phyloP scores from a whole-genome alignment of 108 stramenopile species.

The Nitzschia putrida region DNA sequence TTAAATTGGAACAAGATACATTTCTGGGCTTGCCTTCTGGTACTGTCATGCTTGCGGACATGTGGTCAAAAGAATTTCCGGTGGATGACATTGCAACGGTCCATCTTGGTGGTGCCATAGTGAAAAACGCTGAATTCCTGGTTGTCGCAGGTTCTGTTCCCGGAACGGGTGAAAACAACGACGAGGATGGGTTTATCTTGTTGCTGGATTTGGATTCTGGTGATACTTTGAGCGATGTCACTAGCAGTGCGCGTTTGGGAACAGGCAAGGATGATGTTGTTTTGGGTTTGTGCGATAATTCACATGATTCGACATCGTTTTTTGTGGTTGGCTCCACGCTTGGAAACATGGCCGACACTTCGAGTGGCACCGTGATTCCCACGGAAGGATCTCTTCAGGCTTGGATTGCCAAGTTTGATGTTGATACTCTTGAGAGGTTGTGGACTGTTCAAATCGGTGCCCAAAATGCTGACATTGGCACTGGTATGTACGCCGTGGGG shows the following conservation, averaged over 20 bases:
- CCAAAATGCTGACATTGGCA: background rate
- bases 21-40: constrained; percentile 24
- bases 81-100: constrained; percentile 11
- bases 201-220: constrained; percentile 11
- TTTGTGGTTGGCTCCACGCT: constrained; percentile 31
- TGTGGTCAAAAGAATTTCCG: constrained; percentile 27
- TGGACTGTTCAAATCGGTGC: constrained; percentile 30
- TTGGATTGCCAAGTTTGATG: constrained; percentile 15
- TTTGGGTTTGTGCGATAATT: constrained; percentile 28
- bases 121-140: constrained; percentile 15
- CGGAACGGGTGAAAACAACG: constrained; percentile 11
- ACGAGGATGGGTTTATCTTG: constrained; percentile 30
- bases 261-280: constrained; percentile 26
- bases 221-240: background rate
- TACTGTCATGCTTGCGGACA: background rate
- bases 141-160: constrained; percentile 28
- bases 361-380: background rate
- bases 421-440: background rate
- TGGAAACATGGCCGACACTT: background rate
- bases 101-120: constrained; percentile 24
- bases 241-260: constrained; percentile 14
- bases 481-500: constrained; percentile 15
- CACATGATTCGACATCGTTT: constrained; percentile 23
- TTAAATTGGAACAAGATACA: background rate
- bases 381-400: constrained; percentile 8